Evolutionary conservation across 2,329 filamentous ascomycete genomes (phyloP), one percentile per base, ranked within the genome.

Genomic region (Didymella lethalis): DNA sequence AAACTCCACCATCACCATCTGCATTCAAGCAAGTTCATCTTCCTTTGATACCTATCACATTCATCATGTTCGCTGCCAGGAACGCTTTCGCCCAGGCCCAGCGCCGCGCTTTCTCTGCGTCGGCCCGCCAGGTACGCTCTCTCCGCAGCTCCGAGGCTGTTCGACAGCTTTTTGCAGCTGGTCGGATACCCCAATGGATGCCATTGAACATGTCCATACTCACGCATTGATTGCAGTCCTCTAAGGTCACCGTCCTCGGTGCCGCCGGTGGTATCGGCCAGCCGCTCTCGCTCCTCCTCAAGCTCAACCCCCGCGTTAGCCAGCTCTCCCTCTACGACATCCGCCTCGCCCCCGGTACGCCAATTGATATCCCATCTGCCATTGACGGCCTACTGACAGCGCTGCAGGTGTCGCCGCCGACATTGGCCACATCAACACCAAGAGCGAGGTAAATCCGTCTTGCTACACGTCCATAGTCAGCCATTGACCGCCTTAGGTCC

Each of bases 341-440:
- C 84, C 90, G 91, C 77, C 90, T 93, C 77, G 94, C 86, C 76
- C 94, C 94, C 79, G 93, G 93, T 96, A 88, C 68, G 88, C 84
- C 51, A 41, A 40, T 40, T 43, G 23, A 45, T 31, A 1, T 7
- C 50, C 40, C 29, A 16, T 14, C 46, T 38, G 16, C 31, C 40
- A 28, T 44, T 32, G 20, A 43, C 45, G 12, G 8, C 40, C 36
- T 61, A 54, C 65, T 73, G 45, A 72, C 70, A 72, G 7, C 45
- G 59, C 51, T 40, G 38, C 72, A 95, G 94, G 94, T 90, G 95
- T 99, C 81, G 95, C 94, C 74, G 95, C 95, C 79, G 95, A 99
- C 82, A 88, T 99, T 82, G 91, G 91, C 77, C 95, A 99, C 86
- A 93, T 99, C 88, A 98, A 98, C 90, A 97, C 94, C 83, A 96